Percentiles rank a stretch among this genome's conserved stretches.
Conservation (phyloP, 805 yeast species). For the Starmerella bacillaris region DNA sequence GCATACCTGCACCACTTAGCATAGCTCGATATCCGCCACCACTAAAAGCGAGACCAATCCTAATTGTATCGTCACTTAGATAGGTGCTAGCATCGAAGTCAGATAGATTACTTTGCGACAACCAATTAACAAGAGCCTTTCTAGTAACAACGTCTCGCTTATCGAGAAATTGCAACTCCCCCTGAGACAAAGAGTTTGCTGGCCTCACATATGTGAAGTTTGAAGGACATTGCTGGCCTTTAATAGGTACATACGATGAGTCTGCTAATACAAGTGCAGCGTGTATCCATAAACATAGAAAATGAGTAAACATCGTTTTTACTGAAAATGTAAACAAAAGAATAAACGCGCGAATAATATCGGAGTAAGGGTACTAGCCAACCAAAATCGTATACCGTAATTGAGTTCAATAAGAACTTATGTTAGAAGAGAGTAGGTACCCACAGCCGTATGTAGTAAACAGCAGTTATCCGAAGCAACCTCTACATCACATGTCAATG, state of each 20-base stretch:
- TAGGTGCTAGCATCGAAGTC: conserved; percentile 31
- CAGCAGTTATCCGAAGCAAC: too few species aligned
- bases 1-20: conserved; percentile 39
- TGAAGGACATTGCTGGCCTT: conserved; percentile 24
- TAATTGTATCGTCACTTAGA: conserved; percentile 18
- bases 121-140: conserved; percentile 27
- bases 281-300: too few species aligned
- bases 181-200: conserved; percentile 19
- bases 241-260: neutral
- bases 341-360: too few species aligned
- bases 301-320: too few species aligned
- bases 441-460: too few species aligned
- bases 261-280: neutral
- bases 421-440: too few species aligned
- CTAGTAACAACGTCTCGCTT: conserved; percentile 23
- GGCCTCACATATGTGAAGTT: conserved; percentile 19
- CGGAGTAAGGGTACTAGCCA: too few species aligned
- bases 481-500: too few species aligned
- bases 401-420: too few species aligned
- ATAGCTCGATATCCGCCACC: conserved; percentile 78
- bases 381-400: too few species aligned
- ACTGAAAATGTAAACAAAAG: too few species aligned
- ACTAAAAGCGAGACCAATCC: conserved; percentile 35
- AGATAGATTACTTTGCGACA: conserved; percentile 29
- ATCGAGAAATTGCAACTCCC: conserved; percentile 21